Base-by-base conservation (phyloP, 2,329 filamentous ascomycete species). In the Ophiostoma perfectum region DNA sequence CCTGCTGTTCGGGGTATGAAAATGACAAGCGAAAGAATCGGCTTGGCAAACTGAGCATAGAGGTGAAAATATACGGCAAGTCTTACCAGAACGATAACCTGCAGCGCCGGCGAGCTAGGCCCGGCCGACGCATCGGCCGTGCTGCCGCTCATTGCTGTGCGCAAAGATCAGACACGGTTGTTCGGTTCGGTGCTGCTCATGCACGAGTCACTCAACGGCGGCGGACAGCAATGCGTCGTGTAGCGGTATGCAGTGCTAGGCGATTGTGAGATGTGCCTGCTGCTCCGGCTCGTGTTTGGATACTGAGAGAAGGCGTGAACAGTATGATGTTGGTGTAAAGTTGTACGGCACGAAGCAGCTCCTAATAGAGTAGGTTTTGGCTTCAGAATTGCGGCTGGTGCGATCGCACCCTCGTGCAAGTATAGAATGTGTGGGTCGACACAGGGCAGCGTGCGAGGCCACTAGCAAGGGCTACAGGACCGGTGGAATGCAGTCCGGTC, bases 81-180 rank as follows among this genome's bases (percentile, higher is more conserved):
- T 38, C 88, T 81, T 81, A 92, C 90, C 81, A 92, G 78, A 70
- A 92, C 82, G 79, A 92, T 91, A 64, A 92, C 87, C 78, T 92
- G 89, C 78, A 92, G 79, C 55, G 86, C 85, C 76, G 86, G 66
- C 52, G 69, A 45, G 52, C 62, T 62, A 36, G 68, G 18, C 39
- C 45, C 67, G 27, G 44, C 70, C n/a, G 70, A 45, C 66, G 67
- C 70, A 58, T 68, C 70, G 44, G 67, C 68, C 67, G 70, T 71
- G 63, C 65, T 67, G 66, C 68, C 69, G 14, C 55, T 69, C 70
- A 71, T 72, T 18, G 64, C 68, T 11, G 27, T 18, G 12, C 39
- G 69, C 11, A 16, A 65, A 47, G 58, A 42, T 45, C 9, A 8
- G 39, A n/a, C 16, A 14, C 6, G 41, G 39, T 18, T n/a, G 1